phyloP scores from a whole-genome alignment of 345 rosid genomes.

The Conringia planisiliqua region DNA sequence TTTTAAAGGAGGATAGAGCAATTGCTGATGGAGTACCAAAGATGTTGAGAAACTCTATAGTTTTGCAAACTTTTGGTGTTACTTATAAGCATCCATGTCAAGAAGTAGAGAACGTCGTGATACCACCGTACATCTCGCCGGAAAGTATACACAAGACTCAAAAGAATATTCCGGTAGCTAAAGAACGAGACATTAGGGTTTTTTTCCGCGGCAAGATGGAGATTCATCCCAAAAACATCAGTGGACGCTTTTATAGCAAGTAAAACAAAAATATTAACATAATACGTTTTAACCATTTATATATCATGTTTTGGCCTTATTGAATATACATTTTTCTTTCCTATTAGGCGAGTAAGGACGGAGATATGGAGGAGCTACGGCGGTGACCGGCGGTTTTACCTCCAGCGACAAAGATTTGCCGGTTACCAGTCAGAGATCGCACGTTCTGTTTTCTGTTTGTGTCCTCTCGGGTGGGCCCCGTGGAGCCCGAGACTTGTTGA shows the following conservation, averaged over 20 bases:
- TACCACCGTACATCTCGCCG: conserved; percentile 85
- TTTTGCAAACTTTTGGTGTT: conserved; percentile 91
- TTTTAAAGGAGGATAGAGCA: conserved; percentile 69
- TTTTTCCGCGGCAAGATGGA: conserved; percentile 97
- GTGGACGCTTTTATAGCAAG: conserved; percentile 94
- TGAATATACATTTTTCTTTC: background rate
- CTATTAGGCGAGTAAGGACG: conserved; percentile 67
- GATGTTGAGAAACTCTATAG: conserved; percentile 63
- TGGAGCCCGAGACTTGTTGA: conserved; percentile 98
- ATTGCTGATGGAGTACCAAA: conserved; percentile 72
- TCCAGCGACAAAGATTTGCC: conserved; percentile 62
- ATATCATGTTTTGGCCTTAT: background rate
- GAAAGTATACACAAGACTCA: conserved; percentile 46
- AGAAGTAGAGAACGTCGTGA: conserved; percentile 65
- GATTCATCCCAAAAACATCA: conserved; percentile 79
- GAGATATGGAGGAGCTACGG: conserved; percentile 68
- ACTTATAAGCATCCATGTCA: conserved; percentile 79
- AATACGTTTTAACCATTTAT: background rate
- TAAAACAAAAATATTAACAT: conserved; percentile 20
- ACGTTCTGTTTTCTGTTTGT: conserved; percentile 78
- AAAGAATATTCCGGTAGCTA: conserved; percentile 40
- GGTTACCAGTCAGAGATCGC: conserved; percentile 86
- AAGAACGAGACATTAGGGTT: conserved; percentile 67
- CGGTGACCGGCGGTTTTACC: conserved; percentile 69
- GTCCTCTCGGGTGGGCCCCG: conserved; percentile 98